Conservation (phyloP, 1,284 basidiomycete genomes). For the Agroathelia rolfsii region DNA sequence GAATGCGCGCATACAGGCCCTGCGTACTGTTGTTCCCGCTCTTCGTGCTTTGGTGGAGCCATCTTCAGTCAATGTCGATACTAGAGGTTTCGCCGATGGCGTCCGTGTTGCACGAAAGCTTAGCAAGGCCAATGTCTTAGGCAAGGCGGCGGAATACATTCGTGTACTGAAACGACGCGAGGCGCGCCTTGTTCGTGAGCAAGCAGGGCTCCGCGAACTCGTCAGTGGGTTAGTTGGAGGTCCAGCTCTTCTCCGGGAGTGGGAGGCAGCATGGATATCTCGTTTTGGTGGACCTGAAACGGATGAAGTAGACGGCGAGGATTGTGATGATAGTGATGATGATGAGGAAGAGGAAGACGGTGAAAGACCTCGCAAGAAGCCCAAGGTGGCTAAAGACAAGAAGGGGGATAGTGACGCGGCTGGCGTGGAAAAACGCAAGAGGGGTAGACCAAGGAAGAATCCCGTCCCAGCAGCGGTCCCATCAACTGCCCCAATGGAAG, state of each 20-base stretch:
- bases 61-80: constrained; percentile 50
- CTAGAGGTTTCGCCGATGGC: constrained; percentile 70
- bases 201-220: constrained; percentile 59
- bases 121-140: constrained; percentile 75
- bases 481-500: constrained; percentile 4
- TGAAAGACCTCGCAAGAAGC: constrained; percentile 47
- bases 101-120: constrained; percentile 78
- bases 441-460: constrained; percentile 62
- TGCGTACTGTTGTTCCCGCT: constrained; percentile 77
- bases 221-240: constrained; percentile 63
- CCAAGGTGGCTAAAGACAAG: constrained; percentile 28
- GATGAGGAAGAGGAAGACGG: constrained; percentile 36
- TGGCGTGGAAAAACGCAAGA: constrained; percentile 59
- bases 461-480: constrained; percentile 20
- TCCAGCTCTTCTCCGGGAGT: constrained; percentile 53
- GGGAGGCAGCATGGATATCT: constrained; percentile 65
- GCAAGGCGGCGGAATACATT: constrained; percentile 78
- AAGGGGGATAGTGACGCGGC: constrained; percentile 11
- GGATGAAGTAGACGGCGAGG: constrained; percentile 49
- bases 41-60: constrained; percentile 55
- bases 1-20: constrained; percentile 78
- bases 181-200: constrained; percentile 56
- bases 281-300: constrained; percentile 66
- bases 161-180: constrained; percentile 68
- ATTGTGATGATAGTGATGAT: constrained; percentile 34